These are phyloP conservation scores for Pelagophyceae sp. DNA, from an alignment of 352 stramenopile species.

Conservation along the genomic window DNA sequence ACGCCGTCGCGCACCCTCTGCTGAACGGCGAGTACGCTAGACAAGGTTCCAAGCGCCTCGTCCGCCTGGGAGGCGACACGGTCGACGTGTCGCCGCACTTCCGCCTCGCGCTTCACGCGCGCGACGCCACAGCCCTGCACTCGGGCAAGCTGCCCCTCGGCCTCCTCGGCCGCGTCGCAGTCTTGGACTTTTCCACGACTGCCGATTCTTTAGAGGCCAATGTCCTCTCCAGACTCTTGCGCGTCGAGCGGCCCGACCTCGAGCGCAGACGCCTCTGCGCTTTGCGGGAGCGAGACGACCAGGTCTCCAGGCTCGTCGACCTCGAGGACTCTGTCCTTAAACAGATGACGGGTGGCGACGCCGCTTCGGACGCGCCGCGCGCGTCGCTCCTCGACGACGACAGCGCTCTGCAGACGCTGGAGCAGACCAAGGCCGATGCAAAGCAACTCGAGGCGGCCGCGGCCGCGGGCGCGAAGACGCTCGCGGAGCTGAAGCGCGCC, in stretches of 20 bases:
- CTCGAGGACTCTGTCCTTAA: slow-evolving; percentile 96
- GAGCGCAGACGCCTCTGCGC: slow-evolving; percentile 89
- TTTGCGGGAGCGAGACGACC: slow-evolving; percentile 94
- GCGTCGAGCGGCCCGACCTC: slow-evolving; percentile 91
- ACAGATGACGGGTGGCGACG: slow-evolving; percentile 84
- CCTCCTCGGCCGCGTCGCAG: slow-evolving; percentile 94
- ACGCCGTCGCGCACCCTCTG: slow-evolving; percentile 98
- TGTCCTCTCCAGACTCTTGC: slow-evolving; percentile 86
- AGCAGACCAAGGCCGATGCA: slow-evolving; percentile 93
- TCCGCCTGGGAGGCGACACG: slow-evolving; percentile 94
- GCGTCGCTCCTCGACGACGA: slow-evolving; percentile 99
- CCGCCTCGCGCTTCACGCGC: slow-evolving; percentile 94
- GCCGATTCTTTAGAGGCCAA: slow-evolving; percentile 93
- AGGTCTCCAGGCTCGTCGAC: slow-evolving; percentile 88
- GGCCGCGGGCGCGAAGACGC: slow-evolving; percentile 68
- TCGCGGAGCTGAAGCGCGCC: slow-evolving; percentile 84
- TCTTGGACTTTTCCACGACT: slow-evolving; percentile 99
- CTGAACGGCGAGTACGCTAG: slow-evolving; percentile 97
- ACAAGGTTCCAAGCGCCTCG: slow-evolving; percentile 90
- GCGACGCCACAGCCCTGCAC: slow-evolving; percentile 54
- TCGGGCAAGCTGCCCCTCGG: slow-evolving; percentile 93
- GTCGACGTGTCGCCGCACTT: slow-evolving; percentile 99
- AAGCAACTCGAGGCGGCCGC: slow-evolving; percentile 58
- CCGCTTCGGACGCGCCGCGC: slow-evolving; percentile 63
- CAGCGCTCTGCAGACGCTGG: slow-evolving; percentile 93